Percentiles rank a stretch among this genome's conserved stretches.
phyloP scores from a whole-genome alignment of 83 land plant species.

The Isoetes engelmannii region DNA sequence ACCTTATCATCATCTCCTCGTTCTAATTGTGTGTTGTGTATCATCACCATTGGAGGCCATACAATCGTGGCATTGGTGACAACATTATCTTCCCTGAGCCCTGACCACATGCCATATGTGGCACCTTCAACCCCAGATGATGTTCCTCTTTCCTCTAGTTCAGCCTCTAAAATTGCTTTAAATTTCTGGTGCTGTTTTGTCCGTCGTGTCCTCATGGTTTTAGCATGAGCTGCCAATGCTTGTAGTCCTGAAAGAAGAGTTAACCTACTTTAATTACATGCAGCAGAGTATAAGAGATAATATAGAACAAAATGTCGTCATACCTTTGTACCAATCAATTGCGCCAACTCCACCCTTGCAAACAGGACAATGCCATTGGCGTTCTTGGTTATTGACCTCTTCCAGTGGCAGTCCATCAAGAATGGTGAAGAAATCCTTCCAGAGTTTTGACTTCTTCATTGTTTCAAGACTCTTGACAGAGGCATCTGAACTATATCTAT shows the following conservation, averaged over 20 bases:
- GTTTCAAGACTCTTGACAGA: conserved; percentile 48
- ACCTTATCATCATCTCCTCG: conserved; percentile 59
- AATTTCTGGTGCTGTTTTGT: conserved; percentile 51
- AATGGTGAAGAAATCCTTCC: conserved; percentile 40
- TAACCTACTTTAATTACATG: too few relatives aligned
- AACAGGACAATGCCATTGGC: conserved; percentile 80
- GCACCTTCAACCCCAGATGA: conserved; percentile 32
- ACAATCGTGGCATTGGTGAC: conserved; percentile 42
- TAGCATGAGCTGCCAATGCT: conserved; percentile 56
- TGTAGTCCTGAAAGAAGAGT: conserved; percentile 6
- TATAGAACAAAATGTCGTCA: not conserved
- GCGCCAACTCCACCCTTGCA: conserved; percentile 65
- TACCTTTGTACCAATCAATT: conserved; percentile 64
- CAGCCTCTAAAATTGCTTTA: conserved; percentile 50
- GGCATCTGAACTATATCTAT: conserved; percentile 42
- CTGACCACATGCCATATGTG: conserved; percentile 55
- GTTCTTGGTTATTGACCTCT: conserved; percentile 42
- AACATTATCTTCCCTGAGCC: conserved; percentile 19
- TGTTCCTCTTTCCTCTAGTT: conserved; percentile 37
- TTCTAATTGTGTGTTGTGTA: conserved; percentile 52
- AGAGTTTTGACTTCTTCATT: conserved; percentile 46
- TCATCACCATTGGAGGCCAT: conserved; percentile 72
- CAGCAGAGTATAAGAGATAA: too few relatives aligned
- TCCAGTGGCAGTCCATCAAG: conserved; percentile 38
- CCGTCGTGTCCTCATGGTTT: conserved; percentile 38